Conservation (phyloP, 1,284 basidiomycete species). For the Irpex sp. region DNA sequence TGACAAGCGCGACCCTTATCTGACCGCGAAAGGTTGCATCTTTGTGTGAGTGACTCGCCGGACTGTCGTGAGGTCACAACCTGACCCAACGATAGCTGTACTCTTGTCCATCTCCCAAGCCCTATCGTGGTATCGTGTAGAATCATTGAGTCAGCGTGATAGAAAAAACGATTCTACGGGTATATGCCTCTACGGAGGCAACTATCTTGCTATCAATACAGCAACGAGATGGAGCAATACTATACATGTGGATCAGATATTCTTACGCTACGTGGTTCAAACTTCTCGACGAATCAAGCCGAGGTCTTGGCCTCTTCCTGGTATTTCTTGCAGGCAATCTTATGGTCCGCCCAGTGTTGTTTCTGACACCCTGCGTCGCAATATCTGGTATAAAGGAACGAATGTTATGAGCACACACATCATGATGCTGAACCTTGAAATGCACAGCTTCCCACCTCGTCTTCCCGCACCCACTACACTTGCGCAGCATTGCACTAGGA, state of each 20-base stretch:
- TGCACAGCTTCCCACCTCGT: constrained; percentile 10
- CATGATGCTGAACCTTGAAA: constrained; percentile 3
- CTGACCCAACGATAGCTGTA: background rate
- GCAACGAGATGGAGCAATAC: background rate
- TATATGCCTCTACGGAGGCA: background rate
- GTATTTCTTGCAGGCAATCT: constrained; percentile 3
- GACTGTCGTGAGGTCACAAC: background rate
- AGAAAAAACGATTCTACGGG: background rate
- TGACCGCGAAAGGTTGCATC: background rate
- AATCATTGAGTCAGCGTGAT: background rate
- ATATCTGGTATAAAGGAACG: constrained; percentile 33
- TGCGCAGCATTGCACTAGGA: constrained; percentile 47
- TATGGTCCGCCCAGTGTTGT: constrained; percentile 24
- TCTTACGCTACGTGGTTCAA: background rate
- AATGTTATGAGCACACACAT: constrained; percentile 15
- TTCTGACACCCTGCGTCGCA: constrained; percentile 50
- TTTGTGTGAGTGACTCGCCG: background rate
- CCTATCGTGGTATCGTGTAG: background rate
- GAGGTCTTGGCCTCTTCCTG: constrained; percentile 1
- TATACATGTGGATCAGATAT: background rate
- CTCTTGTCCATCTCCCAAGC: background rate
- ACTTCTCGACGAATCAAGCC: no score
- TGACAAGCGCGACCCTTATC: no score
- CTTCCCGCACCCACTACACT: constrained; percentile 39
- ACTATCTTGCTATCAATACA: background rate